phyloP scores from a whole-genome alignment of 306 rosid genomes.

The Medicago arabica region DNA sequence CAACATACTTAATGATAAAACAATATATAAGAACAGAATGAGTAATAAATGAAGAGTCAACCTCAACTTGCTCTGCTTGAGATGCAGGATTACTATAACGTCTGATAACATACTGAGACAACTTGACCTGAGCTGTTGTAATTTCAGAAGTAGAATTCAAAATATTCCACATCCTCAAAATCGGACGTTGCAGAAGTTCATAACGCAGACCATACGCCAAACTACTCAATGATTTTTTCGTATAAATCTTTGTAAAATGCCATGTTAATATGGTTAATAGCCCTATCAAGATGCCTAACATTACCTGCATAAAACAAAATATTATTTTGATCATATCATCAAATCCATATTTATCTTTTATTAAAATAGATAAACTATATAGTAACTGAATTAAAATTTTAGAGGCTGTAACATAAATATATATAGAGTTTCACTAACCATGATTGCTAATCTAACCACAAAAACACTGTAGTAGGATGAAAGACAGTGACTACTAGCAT shows the following conservation, averaged over 20 bases:
- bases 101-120: conserved; percentile 81
- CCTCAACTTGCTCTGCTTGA: conserved; percentile 99
- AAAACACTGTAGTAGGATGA: conserved; percentile 97
- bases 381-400: not conserved
- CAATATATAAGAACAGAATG: not conserved
- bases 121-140: conserved; percentile 88
- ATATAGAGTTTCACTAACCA: conserved; percentile 60
- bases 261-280: conserved; percentile 89
- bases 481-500: conserved; percentile 71
- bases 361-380: not conserved
- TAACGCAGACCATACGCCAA: conserved; percentile 93
- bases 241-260: conserved; percentile 95
- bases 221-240: conserved; percentile 73
- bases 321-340: conserved; percentile 18
- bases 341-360: not conserved
- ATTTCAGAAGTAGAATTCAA: conserved; percentile 92
- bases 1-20: not conserved
- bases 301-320: conserved; percentile 62
- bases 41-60: conserved; percentile 35
- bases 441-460: conserved; percentile 94
- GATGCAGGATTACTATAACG: conserved; percentile 69
- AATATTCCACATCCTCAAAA: conserved; percentile 95
- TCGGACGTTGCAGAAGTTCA: conserved; percentile 92
- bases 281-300: conserved; percentile 96
- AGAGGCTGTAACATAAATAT: not conserved